Conservation (phyloP, 352 stramenopile genomes). For the Phytophthora syringae region DNA sequence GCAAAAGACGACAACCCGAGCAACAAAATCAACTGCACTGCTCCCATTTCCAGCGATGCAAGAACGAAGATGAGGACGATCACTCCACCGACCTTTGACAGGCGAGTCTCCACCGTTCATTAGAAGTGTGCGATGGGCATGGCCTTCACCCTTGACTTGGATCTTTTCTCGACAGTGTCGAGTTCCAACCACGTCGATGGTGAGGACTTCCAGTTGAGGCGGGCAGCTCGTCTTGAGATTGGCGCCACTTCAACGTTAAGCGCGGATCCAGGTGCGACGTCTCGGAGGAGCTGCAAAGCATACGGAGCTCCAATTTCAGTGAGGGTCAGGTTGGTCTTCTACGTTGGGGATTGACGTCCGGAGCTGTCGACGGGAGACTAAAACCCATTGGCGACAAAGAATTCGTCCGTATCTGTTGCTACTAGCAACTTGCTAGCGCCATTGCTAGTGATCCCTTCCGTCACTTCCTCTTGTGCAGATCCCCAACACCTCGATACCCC, state of each 20-base stretch:
- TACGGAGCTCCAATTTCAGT: too few relatives aligned
- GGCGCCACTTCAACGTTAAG: conserved; percentile 8
- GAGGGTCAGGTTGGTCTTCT: too few relatives aligned
- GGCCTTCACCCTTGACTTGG: too few relatives aligned
- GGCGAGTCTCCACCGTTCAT: conserved; percentile 15
- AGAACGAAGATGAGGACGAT: neutral
- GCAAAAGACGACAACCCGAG: neutral
- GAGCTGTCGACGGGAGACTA: conserved; percentile 21
- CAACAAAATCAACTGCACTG: conserved; percentile 13
- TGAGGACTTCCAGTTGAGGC: conserved; percentile 5
- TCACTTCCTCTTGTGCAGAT: conserved; percentile 25
- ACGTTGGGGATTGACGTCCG: too few relatives aligned
- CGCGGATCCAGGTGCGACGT: neutral
- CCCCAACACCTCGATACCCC: neutral
- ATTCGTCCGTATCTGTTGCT: too few relatives aligned
- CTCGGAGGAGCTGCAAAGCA: neutral
- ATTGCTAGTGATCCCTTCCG: conserved; percentile 7
- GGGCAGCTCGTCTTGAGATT: conserved; percentile 5
- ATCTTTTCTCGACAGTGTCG: too few relatives aligned
- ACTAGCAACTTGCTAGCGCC: too few relatives aligned
- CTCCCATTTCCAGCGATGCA: conserved; percentile 6
- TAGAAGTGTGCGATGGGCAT: too few relatives aligned
- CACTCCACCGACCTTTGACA: conserved; percentile 15
- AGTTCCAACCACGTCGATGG: too few relatives aligned
- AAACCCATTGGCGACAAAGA: too few relatives aligned